Base-by-base conservation (phyloP, 2,329 filamentous ascomycete genomes). In the Cladophialophora immunda region DNA sequence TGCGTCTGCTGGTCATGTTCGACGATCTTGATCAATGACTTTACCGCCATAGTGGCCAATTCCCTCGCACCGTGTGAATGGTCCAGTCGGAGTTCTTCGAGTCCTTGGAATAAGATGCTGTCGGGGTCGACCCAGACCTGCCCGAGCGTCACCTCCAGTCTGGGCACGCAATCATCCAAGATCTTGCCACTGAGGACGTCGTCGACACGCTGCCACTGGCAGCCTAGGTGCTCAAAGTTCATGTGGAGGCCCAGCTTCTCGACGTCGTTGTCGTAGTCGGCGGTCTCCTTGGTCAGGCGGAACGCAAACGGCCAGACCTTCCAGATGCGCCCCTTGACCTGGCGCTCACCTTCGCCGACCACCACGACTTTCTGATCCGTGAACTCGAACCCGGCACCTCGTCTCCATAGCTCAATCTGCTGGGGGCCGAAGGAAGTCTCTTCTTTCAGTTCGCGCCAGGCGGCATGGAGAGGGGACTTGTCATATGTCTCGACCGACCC, bases 221-320 rank as follows among this genome's bases (percentile, higher is more conserved):
- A 89, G 0, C 76, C 80, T 2, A 86, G 82, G 70, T 90, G 87
- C 75, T 91, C 89, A 85, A 86, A 88, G 73, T 90, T 85, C 30
- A 86, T 81, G 2, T 75, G 73, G 63, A 91, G 87, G 5, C 78
- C 79, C 11, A 80, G 73, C 63, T 84, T 82, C 78, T 7, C 56
- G 11, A 81, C 76, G 74, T 86, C 68, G 22, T 62, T 65, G 30
- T 62, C 58, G 29, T 71, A 56, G 30, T 71, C 63, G 32, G 55
- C 52, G 1, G 13, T 27, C 1, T 70, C 58, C 19, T 61, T 67
- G 62, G 69, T 67, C 36, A 69, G 52, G n/a, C 68, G 68, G 45
- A 67, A 91, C 0, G 82, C 84, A 70, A 91, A 91, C 0, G 89
- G 87, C 67, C 89, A 81, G 56, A 91, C 82, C 5, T 81, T 87